Evolutionary conservation across 2,329 filamentous ascomycete genomes (phyloP), one percentile per base, ranked within the genome.

Genomic region (Capronia americana): DNA sequence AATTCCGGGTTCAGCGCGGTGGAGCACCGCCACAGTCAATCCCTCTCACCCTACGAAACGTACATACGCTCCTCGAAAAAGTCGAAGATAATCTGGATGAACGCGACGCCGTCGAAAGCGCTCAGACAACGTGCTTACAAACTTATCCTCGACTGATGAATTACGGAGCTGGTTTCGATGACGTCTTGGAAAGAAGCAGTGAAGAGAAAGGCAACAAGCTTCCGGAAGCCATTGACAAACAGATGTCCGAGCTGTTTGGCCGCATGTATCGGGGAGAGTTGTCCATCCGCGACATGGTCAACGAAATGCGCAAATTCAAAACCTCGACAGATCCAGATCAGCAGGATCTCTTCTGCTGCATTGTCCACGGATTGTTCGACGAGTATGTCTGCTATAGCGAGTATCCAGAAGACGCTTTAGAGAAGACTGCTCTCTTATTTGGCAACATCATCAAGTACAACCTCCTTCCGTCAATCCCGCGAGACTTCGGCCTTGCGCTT

Each of bases 181-280:
- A 95, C 64, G 88, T 98, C 50, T 93, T 99, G 70, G 92, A 98
- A 74, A 84, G 85, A 10, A 97, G 96, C 75, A 91, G 92, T 53
- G 86, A 88, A 72, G 87, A 90, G 23, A 68, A 68, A 57, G 89
- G 92, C n/a, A 96, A 98, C 74, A 85, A 87, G 1, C 85, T 99
- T 1, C 90, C 93, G 0, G 84, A 86, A 23, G 88, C 89, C 24
- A 92, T 94, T 61, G 93, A 96, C 72, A 88, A 86, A 70, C 92
- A 92, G 77, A 99, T 99, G 95, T 93, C 98, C 75, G 92, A 97
- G 71, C 90, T 97, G 69, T 99, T 97, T 78, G 97, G 97, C 79
- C 92, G 92, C 74, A 98, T 99, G 93, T 99, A 99, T 76, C 91
- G 92, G 71, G 90, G 92, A 71, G 92, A 97, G 71, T 88, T 93